Evolutionary conservation across 495 filamentous ascomycete species (phyloP).

Genomic region (Aspergillus haitiensis): DNA sequence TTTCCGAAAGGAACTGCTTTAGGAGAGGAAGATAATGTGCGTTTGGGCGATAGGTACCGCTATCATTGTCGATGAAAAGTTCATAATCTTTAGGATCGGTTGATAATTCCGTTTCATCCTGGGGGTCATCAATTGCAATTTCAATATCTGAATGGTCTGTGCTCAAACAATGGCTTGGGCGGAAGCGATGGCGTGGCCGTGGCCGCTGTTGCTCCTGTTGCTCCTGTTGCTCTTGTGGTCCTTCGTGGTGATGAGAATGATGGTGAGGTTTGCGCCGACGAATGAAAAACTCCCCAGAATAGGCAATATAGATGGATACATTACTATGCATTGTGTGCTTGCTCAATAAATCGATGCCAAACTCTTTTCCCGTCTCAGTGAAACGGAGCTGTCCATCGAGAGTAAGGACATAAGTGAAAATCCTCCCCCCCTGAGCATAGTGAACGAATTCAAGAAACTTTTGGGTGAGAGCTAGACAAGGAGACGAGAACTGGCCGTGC

Average conservation of each 20-base stretch:
- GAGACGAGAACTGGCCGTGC: constrained; percentile 61
- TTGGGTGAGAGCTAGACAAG: constrained; percentile 60
- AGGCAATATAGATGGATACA: constrained; percentile 85
- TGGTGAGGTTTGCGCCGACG: constrained; percentile 57
- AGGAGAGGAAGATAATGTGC: constrained; percentile 69
- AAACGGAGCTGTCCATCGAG: constrained; percentile 84
- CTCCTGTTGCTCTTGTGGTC: no score
- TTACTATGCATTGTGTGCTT: constrained; percentile 97
- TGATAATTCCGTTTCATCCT: constrained; percentile 37
- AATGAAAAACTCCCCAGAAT: constrained; percentile 90
- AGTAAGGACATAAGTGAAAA: constrained; percentile 91
- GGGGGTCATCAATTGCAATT: constrained; percentile 42
- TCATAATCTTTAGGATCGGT: constrained; percentile 71
- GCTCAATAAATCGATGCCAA: constrained; percentile 84
- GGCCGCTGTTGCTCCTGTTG: no score
- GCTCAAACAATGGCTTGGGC: constrained; percentile 11
- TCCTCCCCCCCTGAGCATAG: constrained; percentile 76
- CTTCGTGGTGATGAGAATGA: constrained; percentile 19
- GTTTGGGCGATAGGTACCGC: constrained; percentile 88
- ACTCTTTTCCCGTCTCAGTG: constrained; percentile 92
- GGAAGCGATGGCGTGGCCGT: no score
- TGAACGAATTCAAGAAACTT: constrained; percentile 86
- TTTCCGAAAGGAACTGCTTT: constrained; percentile 62
- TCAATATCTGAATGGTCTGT: constrained; percentile 23
- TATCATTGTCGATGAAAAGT: constrained; percentile 92